A percentile compares a stretch with the other conserved stretches of the same genome.
phyloP scores from a whole-genome alignment of 805 yeast species.

The Tetrapisispora fleetii region DNA sequence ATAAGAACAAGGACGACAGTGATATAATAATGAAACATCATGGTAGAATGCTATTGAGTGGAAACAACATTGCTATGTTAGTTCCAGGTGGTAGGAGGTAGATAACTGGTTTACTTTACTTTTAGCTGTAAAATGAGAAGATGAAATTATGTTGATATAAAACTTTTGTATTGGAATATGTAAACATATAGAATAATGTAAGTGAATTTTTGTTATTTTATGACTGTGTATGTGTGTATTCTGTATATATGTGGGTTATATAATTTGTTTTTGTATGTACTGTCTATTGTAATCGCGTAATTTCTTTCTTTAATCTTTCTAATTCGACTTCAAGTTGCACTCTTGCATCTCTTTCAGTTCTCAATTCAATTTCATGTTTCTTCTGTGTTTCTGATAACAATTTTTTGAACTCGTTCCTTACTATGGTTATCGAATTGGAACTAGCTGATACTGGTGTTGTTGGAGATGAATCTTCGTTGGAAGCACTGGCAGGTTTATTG shows the following conservation, averaged over 20 bases:
- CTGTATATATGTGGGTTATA: background rate
- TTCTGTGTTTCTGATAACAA: slow-evolving; percentile 52
- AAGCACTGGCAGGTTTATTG: slow-evolving; percentile 8
- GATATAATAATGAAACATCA: slow-evolving; percentile 36
- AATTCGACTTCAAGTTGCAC: slow-evolving; percentile 36
- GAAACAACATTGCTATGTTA: slow-evolving; percentile 63
- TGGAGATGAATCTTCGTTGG: background rate
- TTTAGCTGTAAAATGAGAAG: background rate
- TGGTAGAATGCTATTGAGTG: slow-evolving; percentile 58
- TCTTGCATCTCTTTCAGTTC: slow-evolving; percentile 45
- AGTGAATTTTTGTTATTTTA: no score
- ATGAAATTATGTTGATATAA: background rate
- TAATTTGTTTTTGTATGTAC: no score
- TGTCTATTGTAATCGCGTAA: background rate
- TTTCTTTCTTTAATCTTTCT: slow-evolving; percentile 12
- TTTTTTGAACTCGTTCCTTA: slow-evolving; percentile 61
- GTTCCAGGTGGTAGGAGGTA: slow-evolving; percentile 39
- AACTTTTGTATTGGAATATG: background rate
- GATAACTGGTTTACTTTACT: background rate
- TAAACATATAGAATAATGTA: background rate
- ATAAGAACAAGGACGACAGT: slow-evolving; percentile 24
- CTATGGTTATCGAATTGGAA: slow-evolving; percentile 40
- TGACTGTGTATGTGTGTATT: background rate
- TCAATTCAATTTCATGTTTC: slow-evolving; percentile 49
- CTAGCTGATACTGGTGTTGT: slow-evolving; percentile 4